These are phyloP conservation scores for Buddleja alternifolia DNA, from an alignment of 257 asterid genomes.

Conservation along the genomic window DNA sequence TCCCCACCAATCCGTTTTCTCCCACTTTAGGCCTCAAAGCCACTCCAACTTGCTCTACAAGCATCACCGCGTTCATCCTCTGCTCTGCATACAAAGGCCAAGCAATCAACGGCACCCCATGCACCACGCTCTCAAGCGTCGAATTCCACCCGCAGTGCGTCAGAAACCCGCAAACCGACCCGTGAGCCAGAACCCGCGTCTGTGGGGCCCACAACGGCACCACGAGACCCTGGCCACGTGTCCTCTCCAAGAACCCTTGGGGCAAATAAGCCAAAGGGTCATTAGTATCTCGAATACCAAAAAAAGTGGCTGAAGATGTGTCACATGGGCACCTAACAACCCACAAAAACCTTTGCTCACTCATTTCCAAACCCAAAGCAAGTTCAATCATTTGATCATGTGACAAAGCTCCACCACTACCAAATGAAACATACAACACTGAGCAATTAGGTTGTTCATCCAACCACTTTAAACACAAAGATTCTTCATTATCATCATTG, in stretches of 20 bases:
- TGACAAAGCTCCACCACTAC: constrained; percentile 59
- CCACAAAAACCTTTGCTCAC: constrained; percentile 47
- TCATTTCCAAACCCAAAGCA: constrained; percentile 46
- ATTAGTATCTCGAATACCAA: background rate
- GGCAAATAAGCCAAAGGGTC: constrained; percentile 43
- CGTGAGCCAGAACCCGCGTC: constrained; percentile 34
- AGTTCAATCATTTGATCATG: constrained; percentile 43
- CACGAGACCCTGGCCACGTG: constrained; percentile 33
- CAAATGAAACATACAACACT: constrained; percentile 51
- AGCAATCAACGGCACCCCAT: constrained; percentile 47
- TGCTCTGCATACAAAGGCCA: constrained; percentile 73
- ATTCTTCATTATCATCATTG: background rate
- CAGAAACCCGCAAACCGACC: constrained; percentile 34
- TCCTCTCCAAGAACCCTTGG: constrained; percentile 37
- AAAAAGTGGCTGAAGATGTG: constrained; percentile 19
- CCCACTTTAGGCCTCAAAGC: constrained; percentile 38
- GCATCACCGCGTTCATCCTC: constrained; percentile 50
- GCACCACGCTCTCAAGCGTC: constrained; percentile 32
- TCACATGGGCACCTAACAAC: constrained; percentile 40
- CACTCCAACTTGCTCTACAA: constrained; percentile 38
- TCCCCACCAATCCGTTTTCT: constrained; percentile 40
- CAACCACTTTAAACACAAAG: constrained; percentile 51
- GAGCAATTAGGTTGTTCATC: constrained; percentile 55
- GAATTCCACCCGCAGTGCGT: constrained; percentile 54
- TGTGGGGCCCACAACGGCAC: constrained; percentile 50